Evolutionary conservation across 2,329 filamentous ascomycete genomes (phyloP).

Genomic region (Colletotrichum sp.): DNA sequence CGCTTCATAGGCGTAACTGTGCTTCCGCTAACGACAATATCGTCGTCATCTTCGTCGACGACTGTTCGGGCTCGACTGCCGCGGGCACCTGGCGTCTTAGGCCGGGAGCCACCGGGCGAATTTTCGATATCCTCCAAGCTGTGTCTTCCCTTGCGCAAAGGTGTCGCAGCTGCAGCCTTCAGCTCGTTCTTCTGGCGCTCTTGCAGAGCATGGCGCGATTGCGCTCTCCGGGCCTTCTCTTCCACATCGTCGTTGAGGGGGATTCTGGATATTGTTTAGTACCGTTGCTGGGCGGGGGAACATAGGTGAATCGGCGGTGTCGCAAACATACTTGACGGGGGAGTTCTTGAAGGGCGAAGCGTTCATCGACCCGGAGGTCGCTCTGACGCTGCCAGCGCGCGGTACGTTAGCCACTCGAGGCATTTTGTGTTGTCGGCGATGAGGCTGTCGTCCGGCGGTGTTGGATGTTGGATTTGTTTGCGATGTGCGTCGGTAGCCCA

Average conservation of each 20-base stretch:
- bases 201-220: slow-evolving; percentile 86
- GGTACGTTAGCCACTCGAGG: slow-evolving; percentile 62
- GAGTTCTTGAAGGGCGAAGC: slow-evolving; percentile 63
- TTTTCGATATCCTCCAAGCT: slow-evolving; percentile 65
- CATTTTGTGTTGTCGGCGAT: slow-evolving; percentile 44
- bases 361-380: slow-evolving; percentile 49
- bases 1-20: slow-evolving; percentile 95
- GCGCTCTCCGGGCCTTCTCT: slow-evolving; percentile 87
- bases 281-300: slow-evolving; percentile 19
- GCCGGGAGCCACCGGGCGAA: slow-evolving; percentile 59
- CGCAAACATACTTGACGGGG: slow-evolving; percentile 56
- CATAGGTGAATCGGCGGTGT: background rate
- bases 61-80: slow-evolving; percentile 35
- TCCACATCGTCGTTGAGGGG: slow-evolving; percentile 94
- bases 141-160: slow-evolving; percentile 67
- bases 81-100: slow-evolving; percentile 55
- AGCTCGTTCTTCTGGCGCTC: slow-evolving; percentile 93
- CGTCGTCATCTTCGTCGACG: slow-evolving; percentile 61
- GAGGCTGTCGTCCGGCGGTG: slow-evolving; percentile 21
- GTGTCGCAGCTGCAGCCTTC: slow-evolving; percentile 74
- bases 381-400: slow-evolving; percentile 52
- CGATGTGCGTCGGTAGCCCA: background rate
- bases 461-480: background rate
- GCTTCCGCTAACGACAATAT: slow-evolving; percentile 71
- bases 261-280: slow-evolving; percentile 62